Percentiles rank a stretch among this genome's conserved stretches.
Conservation (phyloP, 2,329 filamentous ascomycete genomes). For the Hirsutella minnesotensis region DNA sequence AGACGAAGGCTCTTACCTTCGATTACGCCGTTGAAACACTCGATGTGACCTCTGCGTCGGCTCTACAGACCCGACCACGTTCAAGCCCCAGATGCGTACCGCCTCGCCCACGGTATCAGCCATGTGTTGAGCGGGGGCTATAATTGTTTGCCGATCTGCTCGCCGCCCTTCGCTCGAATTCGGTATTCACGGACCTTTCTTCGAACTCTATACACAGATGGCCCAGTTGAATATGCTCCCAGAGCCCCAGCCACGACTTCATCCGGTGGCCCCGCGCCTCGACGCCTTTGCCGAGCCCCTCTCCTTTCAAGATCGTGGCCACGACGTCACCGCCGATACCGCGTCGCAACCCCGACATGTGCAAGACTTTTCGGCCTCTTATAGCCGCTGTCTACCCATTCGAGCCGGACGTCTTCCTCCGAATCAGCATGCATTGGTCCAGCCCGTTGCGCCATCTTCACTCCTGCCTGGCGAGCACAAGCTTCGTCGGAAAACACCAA, state of each 20-base stretch:
- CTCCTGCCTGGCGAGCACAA: constrained; percentile 32
- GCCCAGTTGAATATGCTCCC: constrained; percentile 31
- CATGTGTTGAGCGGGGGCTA: constrained; percentile 30
- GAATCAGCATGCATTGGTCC: constrained; percentile 8
- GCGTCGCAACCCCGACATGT: constrained; percentile 11
- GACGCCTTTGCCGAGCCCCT: constrained; percentile 18
- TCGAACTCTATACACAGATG: background rate
- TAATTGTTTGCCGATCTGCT: constrained; percentile 21
- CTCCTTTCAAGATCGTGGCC: constrained; percentile 6
- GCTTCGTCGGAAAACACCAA: constrained; percentile 83
- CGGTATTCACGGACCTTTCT: background rate
- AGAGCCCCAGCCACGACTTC: constrained; percentile 38
- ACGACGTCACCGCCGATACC: constrained; percentile 1
- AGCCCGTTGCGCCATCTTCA: constrained; percentile 6
- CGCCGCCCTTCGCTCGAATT: constrained; percentile 12
- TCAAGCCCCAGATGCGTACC: constrained; percentile 27
- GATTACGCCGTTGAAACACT: background rate
- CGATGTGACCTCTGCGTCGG: background rate
- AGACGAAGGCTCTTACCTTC: background rate
- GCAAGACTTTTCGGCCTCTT: constrained; percentile 14
- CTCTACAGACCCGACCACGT: constrained; percentile 9
- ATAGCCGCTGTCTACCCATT: constrained; percentile 19
- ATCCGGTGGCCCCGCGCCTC: constrained; percentile 33
- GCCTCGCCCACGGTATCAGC: constrained; percentile 19
- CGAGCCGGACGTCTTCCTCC: constrained; percentile 18